Conservation (phyloP, 495 filamentous ascomycete species). For the Xylaria telfairii region DNA sequence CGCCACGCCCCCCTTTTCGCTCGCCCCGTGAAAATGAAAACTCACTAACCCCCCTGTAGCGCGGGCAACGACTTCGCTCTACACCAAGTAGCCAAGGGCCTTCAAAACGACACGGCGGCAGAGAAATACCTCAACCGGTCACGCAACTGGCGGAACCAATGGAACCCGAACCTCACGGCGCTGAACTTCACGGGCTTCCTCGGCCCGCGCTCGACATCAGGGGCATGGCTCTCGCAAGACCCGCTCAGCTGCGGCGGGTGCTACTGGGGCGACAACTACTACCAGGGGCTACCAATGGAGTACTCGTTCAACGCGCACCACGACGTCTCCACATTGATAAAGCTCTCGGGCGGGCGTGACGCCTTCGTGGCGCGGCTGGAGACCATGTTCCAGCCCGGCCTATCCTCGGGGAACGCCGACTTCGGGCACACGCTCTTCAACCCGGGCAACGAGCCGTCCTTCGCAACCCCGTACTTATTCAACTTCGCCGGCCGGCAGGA, state of each 20-base stretch:
- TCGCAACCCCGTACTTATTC: slow-evolving; percentile 74
- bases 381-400: slow-evolving; percentile 62
- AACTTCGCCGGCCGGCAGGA: slow-evolving; percentile 70
- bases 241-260: slow-evolving; percentile 69
- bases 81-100: slow-evolving; percentile 63
- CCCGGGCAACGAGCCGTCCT: slow-evolving; percentile 72
- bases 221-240: slow-evolving; percentile 63
- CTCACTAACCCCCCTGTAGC: slow-evolving; percentile 2
- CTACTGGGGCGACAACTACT: slow-evolving; percentile 68
- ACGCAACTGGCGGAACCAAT: slow-evolving; percentile 75
- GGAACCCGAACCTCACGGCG: slow-evolving; percentile 62
- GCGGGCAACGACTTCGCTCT: slow-evolving; percentile 72
- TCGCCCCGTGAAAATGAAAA: slow-evolving; percentile 5
- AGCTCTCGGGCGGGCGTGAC: slow-evolving; percentile 61
- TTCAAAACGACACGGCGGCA: slow-evolving; percentile 58
- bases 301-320: slow-evolving; percentile 74
- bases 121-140: slow-evolving; percentile 68
- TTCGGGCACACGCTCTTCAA: slow-evolving; percentile 68
- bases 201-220: slow-evolving; percentile 61
- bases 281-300: slow-evolving; percentile 70
- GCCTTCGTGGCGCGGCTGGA: slow-evolving; percentile 69
- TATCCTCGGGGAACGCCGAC: slow-evolving; percentile 53
- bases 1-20: neutral
- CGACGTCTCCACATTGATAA: slow-evolving; percentile 66
- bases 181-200: slow-evolving; percentile 70